Percentiles rank a stretch among this genome's conserved stretches.
Conservation (phyloP, 164 flowering plant genomes). For the Cinnamomum chago region DNA sequence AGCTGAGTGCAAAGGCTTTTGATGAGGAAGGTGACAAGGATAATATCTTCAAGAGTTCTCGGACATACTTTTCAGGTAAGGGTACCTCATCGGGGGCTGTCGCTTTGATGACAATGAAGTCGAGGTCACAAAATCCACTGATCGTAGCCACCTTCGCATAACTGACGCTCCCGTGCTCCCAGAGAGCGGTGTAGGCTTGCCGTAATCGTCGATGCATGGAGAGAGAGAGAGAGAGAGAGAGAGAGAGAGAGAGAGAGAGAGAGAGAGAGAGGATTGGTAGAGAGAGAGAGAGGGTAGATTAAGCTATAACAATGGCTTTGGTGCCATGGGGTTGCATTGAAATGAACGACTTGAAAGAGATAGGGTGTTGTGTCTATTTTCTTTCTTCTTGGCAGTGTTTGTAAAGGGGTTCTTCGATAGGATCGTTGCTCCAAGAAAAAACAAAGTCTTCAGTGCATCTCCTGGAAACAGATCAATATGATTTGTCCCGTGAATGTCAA, state of each 20-base stretch:
- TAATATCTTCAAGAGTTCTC: slow-evolving; percentile 44
- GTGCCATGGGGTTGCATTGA: not conserved
- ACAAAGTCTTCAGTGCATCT: not conserved
- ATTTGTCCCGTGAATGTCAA: not conserved
- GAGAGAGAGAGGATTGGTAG: not conserved
- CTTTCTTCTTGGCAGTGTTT: not conserved
- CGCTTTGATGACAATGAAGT: slow-evolving; percentile 45
- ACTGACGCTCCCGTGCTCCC: slow-evolving; percentile 39
- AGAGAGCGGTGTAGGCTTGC: slow-evolving; percentile 32
- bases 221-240: not conserved
- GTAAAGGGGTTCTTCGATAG: not conserved
- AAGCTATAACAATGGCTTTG: not conserved
- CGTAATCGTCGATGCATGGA: slow-evolving; percentile 43
- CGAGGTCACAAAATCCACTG: slow-evolving; percentile 42
- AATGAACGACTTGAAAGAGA: not conserved
- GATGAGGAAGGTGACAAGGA: slow-evolving; percentile 39
- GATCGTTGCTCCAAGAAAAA: not conserved
- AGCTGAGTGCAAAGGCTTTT: slow-evolving; percentile 36
- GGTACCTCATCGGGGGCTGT: slow-evolving; percentile 57
- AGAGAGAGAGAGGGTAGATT: not conserved
- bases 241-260: not conserved
- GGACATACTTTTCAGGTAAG: slow-evolving; percentile 39
- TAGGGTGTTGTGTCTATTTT: not conserved
- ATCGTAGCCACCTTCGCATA: slow-evolving; percentile 44
- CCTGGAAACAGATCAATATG: not conserved